Base-by-base conservation (phyloP, 352 stramenopile species). In the Thraustotheca clavata region DNA sequence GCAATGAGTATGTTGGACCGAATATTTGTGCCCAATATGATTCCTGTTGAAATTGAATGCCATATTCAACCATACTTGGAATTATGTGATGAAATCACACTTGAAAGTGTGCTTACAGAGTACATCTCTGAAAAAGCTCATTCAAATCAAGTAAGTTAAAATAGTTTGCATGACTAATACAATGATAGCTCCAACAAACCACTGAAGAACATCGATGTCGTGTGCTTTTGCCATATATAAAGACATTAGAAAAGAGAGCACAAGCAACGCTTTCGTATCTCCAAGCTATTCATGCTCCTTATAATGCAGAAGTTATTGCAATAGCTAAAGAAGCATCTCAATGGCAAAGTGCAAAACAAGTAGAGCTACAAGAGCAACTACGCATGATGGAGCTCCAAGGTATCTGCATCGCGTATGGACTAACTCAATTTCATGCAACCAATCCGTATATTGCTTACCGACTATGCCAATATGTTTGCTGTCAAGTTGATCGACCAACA, bases 381-480 rank as follows among this genome's bases (percentile, higher is more conserved):
- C 57, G 57, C 38, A n/a, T 65, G 7, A 65, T 65, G 57, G 35
- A 65, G 32, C 57, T 65, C 14, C 35, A 65, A 46, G 40, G 38
- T 27, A 65, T 35, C 18, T 65, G 20, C 47, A 31, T 54, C 24
- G 57, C 38, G 39, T 65, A 65, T 26, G 57, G 57, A n/a, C 26
- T 65, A 9, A 39, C 24, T 7, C 43, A 55, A 27, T 65, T 54
- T 20, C 27, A 47, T 34, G 24, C 47, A 31, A 43, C 22, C 14
- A 46, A 65, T 27, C 9, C 26, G 33, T 33, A 31, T 3, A 38
- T 65, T 31, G 35, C 57, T n/a, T 27, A 40, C 16, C 57, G 57
- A 11, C 57, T 65, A 20, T 52, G 57, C 38, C 38, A 46, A 22
- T 65, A 55, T 32, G 31, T 65, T 18, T 65, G 57, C 38, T 41